Evolutionary conservation across 2,329 filamentous ascomycete species (phyloP).

Genomic region (Fusarium pseudograminearum): DNA sequence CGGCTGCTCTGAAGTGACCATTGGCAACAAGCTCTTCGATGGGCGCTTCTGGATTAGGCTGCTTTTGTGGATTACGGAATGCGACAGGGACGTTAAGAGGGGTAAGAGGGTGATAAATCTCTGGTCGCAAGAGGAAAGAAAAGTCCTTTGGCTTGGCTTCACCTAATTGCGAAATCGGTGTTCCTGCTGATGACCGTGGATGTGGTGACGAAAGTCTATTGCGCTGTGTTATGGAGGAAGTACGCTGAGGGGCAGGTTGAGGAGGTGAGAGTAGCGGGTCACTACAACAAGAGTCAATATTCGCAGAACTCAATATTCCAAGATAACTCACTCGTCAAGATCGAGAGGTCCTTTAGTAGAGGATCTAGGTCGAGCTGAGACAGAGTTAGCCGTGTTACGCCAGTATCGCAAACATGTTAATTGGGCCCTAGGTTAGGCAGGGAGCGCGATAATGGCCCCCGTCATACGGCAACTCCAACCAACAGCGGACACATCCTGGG

Average conservation of each 20-base stretch:
- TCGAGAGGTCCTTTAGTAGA: constrained; percentile 85
- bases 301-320: neutral
- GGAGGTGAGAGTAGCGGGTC: constrained; percentile 49
- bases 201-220: constrained; percentile 45
- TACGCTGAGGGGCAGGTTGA: constrained; percentile 44
- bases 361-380: constrained; percentile 70
- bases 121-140: constrained; percentile 80
- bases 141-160: constrained; percentile 72
- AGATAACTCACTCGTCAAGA: constrained; percentile 72
- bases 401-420: neutral
- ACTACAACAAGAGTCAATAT: constrained; percentile 28
- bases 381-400: constrained; percentile 34
- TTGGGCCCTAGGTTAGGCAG: neutral
- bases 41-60: constrained; percentile 72
- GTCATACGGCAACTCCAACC: constrained; percentile 2
- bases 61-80: constrained; percentile 76
- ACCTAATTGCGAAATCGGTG: constrained; percentile 49
- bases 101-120: constrained; percentile 85
- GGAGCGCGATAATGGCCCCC: neutral
- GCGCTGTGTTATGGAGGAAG: constrained; percentile 26
- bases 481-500: neutral
- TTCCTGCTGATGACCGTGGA: constrained; percentile 43
- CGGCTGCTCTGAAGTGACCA: constrained; percentile 85
- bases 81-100: constrained; percentile 69
- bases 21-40: constrained; percentile 75